A percentile compares a stretch with the other conserved stretches of the same genome.
Evolutionary conservation across 495 filamentous ascomycete species (phyloP).

Genomic region (Neurospora sublineolata): DNA sequence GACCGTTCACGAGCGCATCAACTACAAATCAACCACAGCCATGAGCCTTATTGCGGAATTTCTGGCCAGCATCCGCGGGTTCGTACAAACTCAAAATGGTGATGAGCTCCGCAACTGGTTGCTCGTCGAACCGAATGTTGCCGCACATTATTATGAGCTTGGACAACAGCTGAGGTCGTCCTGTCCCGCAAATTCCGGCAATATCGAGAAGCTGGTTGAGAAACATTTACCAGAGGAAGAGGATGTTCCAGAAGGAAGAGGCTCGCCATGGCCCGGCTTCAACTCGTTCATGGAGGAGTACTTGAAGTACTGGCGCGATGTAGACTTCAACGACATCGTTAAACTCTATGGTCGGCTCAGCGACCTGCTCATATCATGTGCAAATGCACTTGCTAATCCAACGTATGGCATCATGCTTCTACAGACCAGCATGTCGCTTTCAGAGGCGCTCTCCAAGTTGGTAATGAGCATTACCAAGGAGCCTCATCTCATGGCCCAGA

Average conservation of each 20-base stretch:
- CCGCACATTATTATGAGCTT: slow-evolving; percentile 56
- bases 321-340: slow-evolving; percentile 61
- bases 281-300: slow-evolving; percentile 68
- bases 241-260: slow-evolving; percentile 32
- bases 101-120: slow-evolving; percentile 33
- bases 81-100: slow-evolving; percentile 28
- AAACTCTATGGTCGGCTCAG: slow-evolving; percentile 65
- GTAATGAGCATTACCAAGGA: slow-evolving; percentile 69
- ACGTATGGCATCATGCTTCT: slow-evolving; percentile 69
- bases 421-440: slow-evolving; percentile 64
- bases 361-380: slow-evolving; percentile 58
- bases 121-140: slow-evolving; percentile 31
- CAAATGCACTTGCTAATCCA: slow-evolving; percentile 67
- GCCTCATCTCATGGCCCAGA: slow-evolving; percentile 55
- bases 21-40: neutral
- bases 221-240: slow-evolving; percentile 43
- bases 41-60: slow-evolving; percentile 33
- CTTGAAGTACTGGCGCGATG: slow-evolving; percentile 65
- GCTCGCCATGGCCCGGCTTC: slow-evolving; percentile 63
- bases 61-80: slow-evolving; percentile 27
- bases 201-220: slow-evolving; percentile 51
- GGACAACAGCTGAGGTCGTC: slow-evolving; percentile 48
- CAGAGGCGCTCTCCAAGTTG: slow-evolving; percentile 60
- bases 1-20: neutral
- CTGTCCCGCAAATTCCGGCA: slow-evolving; percentile 38